Evolutionary conservation across 257 asterid genomes (phyloP), one percentile per base, ranked within the genome.

Genomic region (Cruciata laevipes): DNA sequence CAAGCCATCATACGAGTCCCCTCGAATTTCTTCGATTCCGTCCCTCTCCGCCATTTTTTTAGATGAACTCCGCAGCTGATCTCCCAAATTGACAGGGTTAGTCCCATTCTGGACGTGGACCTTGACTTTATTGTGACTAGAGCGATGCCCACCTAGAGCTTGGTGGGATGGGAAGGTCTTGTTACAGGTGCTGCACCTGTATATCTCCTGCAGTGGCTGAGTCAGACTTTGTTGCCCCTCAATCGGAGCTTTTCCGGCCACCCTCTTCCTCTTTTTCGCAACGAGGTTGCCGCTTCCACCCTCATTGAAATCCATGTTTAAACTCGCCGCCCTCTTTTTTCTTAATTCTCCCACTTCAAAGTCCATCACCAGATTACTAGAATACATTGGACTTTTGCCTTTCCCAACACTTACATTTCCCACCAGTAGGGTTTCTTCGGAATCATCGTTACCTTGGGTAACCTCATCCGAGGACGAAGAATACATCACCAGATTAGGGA

Each of bases 141-240:
- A 79, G 49, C 71, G 77, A 32, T 89, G 95, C 0, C 96, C 96
- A 0, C 95, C 95, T 30, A 87, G 63, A 0, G 86, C 95, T 55
- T 80, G 87, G 52, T 77, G 84, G 3, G 71, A 65, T 0, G 73
- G 0, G 30, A 84, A 85, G 3, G 12, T 8, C 65, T 65, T 79
- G 0, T 11, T 52, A 47, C 95, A 86, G 3, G 20, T 55, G 60
- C 4, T 63, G 60, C 89, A 85, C 18, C 5, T 42, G 74, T 67
- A 65, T 20, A 69, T 73, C 30, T 74, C 69, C 42, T 8, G 40
- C 7, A 69, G 38, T 40, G 49, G n/a, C n/a, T n/a, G 51, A 4
- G 51, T 2, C 6, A 37, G 42, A 37, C 7, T 2, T 37, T 37
- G 42, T 37, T 37, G 42, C 1, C 13, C 42, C 42, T 37, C 42